Evolutionary conservation across 2,329 filamentous ascomycete genomes (phyloP).

Genomic region (Penicillium sp.): DNA sequence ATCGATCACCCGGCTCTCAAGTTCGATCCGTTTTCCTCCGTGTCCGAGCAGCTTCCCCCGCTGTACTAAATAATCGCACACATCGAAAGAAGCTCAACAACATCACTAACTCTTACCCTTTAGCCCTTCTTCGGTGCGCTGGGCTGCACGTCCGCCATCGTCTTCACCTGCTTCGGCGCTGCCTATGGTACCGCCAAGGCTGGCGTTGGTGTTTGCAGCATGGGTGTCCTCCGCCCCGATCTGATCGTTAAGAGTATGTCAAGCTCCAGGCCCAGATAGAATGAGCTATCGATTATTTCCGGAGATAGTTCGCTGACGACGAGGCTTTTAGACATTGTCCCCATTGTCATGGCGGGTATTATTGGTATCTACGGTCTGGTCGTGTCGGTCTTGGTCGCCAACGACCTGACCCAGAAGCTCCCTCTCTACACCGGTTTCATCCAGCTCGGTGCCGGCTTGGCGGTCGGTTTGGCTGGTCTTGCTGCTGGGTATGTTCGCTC

Average conservation of each 20-base stretch:
- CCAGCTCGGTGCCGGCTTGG: conserved; percentile 80
- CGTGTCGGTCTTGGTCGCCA: conserved; percentile 84
- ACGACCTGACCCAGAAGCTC: conserved; percentile 71
- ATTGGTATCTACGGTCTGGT: conserved; percentile 98
- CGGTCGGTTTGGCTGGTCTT: conserved; percentile 80
- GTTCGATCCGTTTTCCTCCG: conserved; percentile 19
- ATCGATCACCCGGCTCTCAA: conserved; percentile 18
- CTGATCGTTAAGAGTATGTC: conserved; percentile 97
- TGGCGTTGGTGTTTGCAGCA: conserved; percentile 95
- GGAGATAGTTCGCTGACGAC: conserved; percentile 21
- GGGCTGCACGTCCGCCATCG: conserved; percentile 92
- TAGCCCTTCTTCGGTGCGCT: conserved; percentile 95
- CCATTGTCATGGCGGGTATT: conserved; percentile 99
- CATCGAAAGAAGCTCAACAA: conserved; percentile 1
- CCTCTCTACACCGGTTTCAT: conserved; percentile 82
- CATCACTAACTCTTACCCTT: conserved; percentile 20
- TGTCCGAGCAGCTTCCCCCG: conserved; percentile 12
- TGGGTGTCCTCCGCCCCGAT: conserved; percentile 97
- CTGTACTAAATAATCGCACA: conserved; percentile 7
- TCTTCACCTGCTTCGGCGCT: conserved; percentile 95
- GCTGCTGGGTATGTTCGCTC: conserved; percentile 64
- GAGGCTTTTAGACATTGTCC: conserved; percentile 78
- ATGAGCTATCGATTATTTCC: not conserved
- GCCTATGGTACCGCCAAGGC: conserved; percentile 99
- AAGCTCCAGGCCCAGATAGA: not conserved